Evolutionary conservation across 2,329 filamentous ascomycete genomes (phyloP), one percentile per base, ranked within the genome.

Genomic region (Xylariaceae sp.): DNA sequence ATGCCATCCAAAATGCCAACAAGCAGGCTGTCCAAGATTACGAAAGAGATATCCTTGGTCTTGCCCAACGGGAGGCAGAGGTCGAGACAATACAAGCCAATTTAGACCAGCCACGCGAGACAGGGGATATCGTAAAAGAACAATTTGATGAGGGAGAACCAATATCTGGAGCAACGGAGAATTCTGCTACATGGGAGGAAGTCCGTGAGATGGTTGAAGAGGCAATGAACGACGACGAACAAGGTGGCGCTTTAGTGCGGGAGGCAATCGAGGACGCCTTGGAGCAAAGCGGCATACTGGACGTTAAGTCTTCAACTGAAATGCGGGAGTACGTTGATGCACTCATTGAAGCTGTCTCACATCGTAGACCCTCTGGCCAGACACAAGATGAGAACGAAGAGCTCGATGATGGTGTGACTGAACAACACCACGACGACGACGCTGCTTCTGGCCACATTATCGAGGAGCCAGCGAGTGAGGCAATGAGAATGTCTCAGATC

Each of bases 1-100:
- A 85, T 16, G 65, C 68, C 11, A 86, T 93, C n/a, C 92, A 97
- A 63, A 77, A 73, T 19, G 74, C 74, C 12, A 82, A 79, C 47
- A 79, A 80, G 52, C 78, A 73, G 16, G 77, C 79, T 25, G 76
- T 90, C 19, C 81, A 85, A 38, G 77, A 77, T 11, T 88, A 88
- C 54, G 85, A 94, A 63, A 74, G 72, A 32, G 67, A 74, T 12
- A 75, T 88, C 14, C 69, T 83, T 35, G 80, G 75, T 7, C 55
- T 82, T 2, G 64, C 65, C 2, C 59, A 65, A 33, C 51, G 60
- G 16, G 63, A 65, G 36, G 38, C 50, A 3, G 53, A 55, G 33
- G 44, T 44, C 1, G 63, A 63, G 22, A 44, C 50, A 12, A 60
- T 55, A 23, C 8, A 42, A 1, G 56, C 62, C 5, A 48, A 54